These are phyloP conservation scores for Fusarium camptoceras DNA, from an alignment of 2,329 filamentous ascomycete genomes.

Conservation along the genomic window DNA sequence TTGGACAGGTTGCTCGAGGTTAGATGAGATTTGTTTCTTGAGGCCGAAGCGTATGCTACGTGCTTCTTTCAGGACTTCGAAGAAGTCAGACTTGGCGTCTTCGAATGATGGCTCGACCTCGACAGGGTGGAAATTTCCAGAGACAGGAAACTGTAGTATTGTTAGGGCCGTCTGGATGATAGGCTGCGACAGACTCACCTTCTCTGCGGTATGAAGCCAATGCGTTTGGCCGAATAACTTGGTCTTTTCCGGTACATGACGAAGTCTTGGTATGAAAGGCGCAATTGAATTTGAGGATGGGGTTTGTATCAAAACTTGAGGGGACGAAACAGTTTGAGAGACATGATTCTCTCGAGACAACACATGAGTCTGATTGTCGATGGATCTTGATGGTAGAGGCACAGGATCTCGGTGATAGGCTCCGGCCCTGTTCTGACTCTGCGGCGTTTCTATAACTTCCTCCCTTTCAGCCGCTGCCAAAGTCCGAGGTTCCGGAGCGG, in stretches of 20 bases:
- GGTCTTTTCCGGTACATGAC: constrained; percentile 45
- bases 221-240: constrained; percentile 47
- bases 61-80: constrained; percentile 40
- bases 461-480: constrained; percentile 3
- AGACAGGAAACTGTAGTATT: constrained; percentile 38
- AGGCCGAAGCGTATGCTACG: constrained; percentile 32
- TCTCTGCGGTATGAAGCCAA: constrained; percentile 46
- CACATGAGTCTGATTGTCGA: neutral
- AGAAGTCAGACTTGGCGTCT: constrained; percentile 43
- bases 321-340: neutral
- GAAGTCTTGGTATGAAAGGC: constrained; percentile 40
- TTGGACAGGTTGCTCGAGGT: constrained; percentile 36
- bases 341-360: constrained; percentile 1
- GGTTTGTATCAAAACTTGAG: neutral
- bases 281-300: constrained; percentile 32
- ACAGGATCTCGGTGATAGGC: constrained; percentile 30
- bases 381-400: neutral
- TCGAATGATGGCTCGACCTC: constrained; percentile 43
- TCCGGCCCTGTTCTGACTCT: neutral
- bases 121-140: constrained; percentile 42
- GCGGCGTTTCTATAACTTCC: neutral
- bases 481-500: neutral
- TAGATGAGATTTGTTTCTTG: constrained; percentile 30
- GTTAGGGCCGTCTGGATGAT: constrained; percentile 5
- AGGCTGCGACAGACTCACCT: constrained; percentile 5